These are phyloP conservation scores for Meira miltonrushii DNA, from an alignment of 1,284 basidiomycete species.

Conservation along the genomic window DNA sequence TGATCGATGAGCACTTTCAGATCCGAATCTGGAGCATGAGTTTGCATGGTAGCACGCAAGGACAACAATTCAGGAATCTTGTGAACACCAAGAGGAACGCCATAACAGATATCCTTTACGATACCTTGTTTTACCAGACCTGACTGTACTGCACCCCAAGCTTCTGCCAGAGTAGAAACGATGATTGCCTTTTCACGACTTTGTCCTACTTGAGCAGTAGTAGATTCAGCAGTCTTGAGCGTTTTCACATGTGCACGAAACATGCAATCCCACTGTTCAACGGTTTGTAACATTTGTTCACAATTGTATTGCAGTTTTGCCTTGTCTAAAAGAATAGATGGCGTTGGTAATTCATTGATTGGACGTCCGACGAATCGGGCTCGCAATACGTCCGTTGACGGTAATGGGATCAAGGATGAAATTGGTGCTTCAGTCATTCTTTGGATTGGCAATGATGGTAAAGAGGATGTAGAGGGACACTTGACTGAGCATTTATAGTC, in stretches of 20 bases:
- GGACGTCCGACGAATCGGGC: constrained; percentile 57
- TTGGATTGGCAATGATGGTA: no score
- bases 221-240: constrained; percentile 61
- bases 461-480: no score
- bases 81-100: constrained; percentile 66
- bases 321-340: constrained; percentile 71
- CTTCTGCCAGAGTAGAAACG: constrained; percentile 74
- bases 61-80: constrained; percentile 67
- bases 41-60: constrained; percentile 56
- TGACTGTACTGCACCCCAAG: constrained; percentile 66
- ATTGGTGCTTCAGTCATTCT: no score
- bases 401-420: no score
- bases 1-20: constrained; percentile 72
- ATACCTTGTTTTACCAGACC: constrained; percentile 69
- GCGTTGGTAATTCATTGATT: constrained; percentile 65
- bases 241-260: constrained; percentile 82
- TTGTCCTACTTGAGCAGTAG: constrained; percentile 37
- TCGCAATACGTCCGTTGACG: no score
- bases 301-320: constrained; percentile 68
- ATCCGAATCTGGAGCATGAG: constrained; percentile 19
- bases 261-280: constrained; percentile 60
- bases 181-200: constrained; percentile 71
- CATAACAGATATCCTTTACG: constrained; percentile 72
- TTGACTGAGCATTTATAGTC: no score
- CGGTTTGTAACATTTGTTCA: constrained; percentile 64